These are phyloP conservation scores for Xerocomus amazonicus DNA, from an alignment of 1,284 basidiomycete genomes.

Conservation along the genomic window DNA sequence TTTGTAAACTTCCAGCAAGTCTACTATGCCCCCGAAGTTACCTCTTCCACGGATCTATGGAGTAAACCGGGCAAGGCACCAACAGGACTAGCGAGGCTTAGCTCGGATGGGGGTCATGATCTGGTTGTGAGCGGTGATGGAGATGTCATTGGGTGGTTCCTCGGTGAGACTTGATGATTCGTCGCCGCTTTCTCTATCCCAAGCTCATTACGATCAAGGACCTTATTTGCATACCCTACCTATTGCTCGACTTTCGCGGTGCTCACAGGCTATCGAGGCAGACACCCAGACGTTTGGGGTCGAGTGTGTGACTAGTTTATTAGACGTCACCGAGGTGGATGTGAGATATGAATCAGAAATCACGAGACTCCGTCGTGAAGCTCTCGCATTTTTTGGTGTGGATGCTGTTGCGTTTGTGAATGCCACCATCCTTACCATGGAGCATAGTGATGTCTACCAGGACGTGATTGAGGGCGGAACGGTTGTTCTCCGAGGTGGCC, in stretches of 20 bases:
- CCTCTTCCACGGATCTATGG: slow-evolving; percentile 50
- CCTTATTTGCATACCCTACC: slow-evolving; percentile 63
- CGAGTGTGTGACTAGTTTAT: slow-evolving; percentile 49
- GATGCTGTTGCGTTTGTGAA: slow-evolving; percentile 58
- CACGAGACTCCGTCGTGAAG: slow-evolving; percentile 52
- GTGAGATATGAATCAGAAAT: slow-evolving; percentile 61
- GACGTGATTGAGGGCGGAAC: slow-evolving; percentile 53
- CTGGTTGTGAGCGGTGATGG: slow-evolving; percentile 61
- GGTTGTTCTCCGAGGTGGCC: slow-evolving; percentile 49
- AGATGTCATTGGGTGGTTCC: slow-evolving; percentile 63
- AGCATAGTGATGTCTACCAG: slow-evolving; percentile 28
- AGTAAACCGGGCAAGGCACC: slow-evolving; percentile 66
- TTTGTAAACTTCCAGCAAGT: slow-evolving; percentile 67
- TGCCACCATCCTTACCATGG: slow-evolving; percentile 66
- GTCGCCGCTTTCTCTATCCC: not conserved
- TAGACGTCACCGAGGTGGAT: slow-evolving; percentile 54
- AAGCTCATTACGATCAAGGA: slow-evolving; percentile 37
- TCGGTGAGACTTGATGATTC: slow-evolving; percentile 44
- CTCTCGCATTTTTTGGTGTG: slow-evolving; percentile 33
- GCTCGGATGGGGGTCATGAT: slow-evolving; percentile 69
- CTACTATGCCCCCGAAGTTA: slow-evolving; percentile 46
- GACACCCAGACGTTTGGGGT: slow-evolving; percentile 57
- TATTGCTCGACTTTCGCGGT: slow-evolving; percentile 47
- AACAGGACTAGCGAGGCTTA: slow-evolving; percentile 54
- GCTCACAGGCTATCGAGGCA: slow-evolving; percentile 42